phyloP scores from a whole-genome alignment of 345 rosid genomes.

The Populus tremula region DNA sequence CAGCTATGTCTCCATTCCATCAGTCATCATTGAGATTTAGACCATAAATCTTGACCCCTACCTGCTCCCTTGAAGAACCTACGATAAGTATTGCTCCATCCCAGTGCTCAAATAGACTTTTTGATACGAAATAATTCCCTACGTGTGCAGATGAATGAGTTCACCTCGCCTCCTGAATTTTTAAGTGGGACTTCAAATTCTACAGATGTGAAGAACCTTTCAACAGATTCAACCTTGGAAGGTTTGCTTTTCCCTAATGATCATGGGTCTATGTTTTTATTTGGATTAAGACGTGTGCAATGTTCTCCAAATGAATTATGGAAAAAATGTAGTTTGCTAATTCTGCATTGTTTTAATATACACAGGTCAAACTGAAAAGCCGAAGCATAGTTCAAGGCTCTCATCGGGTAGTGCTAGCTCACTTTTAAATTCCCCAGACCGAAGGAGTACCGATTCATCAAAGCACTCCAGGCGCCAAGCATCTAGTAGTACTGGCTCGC shows the following conservation, averaged over 20 bases:
- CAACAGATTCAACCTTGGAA: conserved; percentile 5
- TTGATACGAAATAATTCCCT: background rate
- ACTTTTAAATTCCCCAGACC: conserved; percentile 6
- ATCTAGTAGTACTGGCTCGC: conserved; percentile 14
- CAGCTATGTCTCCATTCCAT: background rate
- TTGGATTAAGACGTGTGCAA: background rate
- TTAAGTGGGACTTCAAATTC: conserved; percentile 14
- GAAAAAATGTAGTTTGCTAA: background rate
- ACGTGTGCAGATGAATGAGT: conserved; percentile 43
- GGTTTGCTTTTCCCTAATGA: conserved; percentile 21
- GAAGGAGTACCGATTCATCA: background rate
- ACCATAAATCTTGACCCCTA: background rate
- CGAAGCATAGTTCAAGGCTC: conserved; percentile 35
- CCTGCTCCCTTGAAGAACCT: too few species aligned
- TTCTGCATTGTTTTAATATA: conserved; percentile 16
- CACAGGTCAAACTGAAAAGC: conserved; percentile 26
- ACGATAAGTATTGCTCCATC: background rate
- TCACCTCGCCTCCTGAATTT: conserved; percentile 17
- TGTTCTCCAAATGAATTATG: background rate
- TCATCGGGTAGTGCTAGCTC: conserved; percentile 4
- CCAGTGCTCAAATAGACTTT: background rate
- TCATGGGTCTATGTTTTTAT: background rate
- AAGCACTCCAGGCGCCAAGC: conserved; percentile 10
- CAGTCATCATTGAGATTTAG: background rate
- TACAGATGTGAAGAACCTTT: conserved; percentile 2